Base-by-base conservation (phyloP, 306 rosid species). In the Lithocarpus polystachyus region DNA sequence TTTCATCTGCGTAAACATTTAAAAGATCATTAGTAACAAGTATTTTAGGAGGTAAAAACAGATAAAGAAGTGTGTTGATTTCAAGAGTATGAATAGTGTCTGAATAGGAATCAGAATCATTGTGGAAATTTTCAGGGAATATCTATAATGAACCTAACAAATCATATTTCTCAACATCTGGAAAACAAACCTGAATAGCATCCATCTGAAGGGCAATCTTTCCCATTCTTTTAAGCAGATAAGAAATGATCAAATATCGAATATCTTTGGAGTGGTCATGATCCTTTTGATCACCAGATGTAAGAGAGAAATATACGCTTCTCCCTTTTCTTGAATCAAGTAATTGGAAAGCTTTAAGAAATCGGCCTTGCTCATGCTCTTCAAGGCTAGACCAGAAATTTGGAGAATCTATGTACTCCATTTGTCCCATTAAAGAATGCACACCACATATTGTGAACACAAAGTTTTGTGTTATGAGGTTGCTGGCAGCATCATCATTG, bases 201-300 rank as follows among this genome's bases (percentile, higher is more conserved):
- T 92, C 99, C 87, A 74, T 86, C 80, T 91, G 90, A 86, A 91
- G 87, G 81, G 92, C 93, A 80, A 84, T 82, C 72, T 94, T 87
- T 77, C 95, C 99, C 90, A 92, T 86, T 82, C 87, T 89, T 81
- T 81, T 87, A 4, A 94, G 95, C 92, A 94, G 79, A 33, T 81
- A 78, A n/a, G 89, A 88, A 73, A 92, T 86, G 7, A 92, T 89
- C 68, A 78, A 78, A 81, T 72, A n/a, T 33, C 64, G 84, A 51
- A 90, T 69, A 43, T 77, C 72, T 69, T 70, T 68, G 57, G 84
- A 79, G 79, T 62, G 31, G 55, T 62, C 79, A 48, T 80, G 85
- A 65, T 81, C 86, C 55, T 78, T 77, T 62, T 83, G 69, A 73
- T 84, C 88, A 71, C 78, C 84, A 75, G 93, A 85, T 35, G 87